Conservation (phyloP, 140 eudicot genomes). For the Flaveria floridana region DNA sequence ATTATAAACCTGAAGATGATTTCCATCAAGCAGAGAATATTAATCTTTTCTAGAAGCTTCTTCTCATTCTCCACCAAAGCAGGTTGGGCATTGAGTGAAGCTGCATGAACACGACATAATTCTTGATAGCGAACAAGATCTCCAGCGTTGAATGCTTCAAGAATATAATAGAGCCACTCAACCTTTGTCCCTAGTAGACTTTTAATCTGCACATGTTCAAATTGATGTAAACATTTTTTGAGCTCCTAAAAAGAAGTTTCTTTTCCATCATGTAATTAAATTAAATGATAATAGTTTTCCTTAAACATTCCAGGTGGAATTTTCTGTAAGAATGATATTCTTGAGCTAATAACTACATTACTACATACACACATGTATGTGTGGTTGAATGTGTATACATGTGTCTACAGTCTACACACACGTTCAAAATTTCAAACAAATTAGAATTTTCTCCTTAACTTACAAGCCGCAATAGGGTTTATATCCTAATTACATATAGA, state of each 20-base stretch:
- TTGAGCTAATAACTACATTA: background rate
- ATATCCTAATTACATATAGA: background rate
- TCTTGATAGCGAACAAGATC: conserved; percentile 92
- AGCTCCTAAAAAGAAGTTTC: background rate
- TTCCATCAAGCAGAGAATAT: conserved; percentile 96
- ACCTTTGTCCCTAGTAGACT: conserved; percentile 83
- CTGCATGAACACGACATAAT: conserved; percentile 70
- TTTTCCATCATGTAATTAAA: background rate
- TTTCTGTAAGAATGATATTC: background rate
- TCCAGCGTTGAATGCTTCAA: conserved; percentile 87
- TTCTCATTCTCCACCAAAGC: conserved; percentile 84
- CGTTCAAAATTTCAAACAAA: background rate
- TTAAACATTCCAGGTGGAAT: background rate
- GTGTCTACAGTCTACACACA: background rate
- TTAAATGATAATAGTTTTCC: background rate
- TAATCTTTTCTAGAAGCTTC: conserved; percentile 87
- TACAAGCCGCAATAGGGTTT: background rate
- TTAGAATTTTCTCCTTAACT: background rate
- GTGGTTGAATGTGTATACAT: background rate
- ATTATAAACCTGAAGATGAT: conserved; percentile 72
- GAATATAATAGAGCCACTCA: conserved; percentile 91
- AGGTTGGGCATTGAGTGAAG: conserved; percentile 75
- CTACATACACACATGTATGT: background rate
- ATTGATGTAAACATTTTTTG: background rate
- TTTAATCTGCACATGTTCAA: conserved; percentile 55